Evolutionary conservation across 2,329 filamentous ascomycete species (phyloP).

Genomic region (Fusarium pseudograminearum): DNA sequence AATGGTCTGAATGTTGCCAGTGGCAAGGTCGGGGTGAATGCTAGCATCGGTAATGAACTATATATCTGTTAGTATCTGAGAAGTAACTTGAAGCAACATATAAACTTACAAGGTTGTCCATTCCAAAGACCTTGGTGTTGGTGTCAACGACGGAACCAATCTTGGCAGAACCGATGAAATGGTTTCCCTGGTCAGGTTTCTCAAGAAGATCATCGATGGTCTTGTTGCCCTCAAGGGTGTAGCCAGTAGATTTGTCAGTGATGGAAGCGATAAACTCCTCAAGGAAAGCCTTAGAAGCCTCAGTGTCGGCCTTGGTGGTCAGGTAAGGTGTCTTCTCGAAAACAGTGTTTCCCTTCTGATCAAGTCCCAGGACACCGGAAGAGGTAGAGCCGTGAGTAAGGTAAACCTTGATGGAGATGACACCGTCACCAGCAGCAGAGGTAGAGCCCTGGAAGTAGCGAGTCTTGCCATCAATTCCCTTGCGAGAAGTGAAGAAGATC

Average conservation of each 20-base stretch:
- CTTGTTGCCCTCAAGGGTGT: constrained; percentile 22
- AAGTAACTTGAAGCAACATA: accelerated
- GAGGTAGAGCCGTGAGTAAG: constrained; percentile 73
- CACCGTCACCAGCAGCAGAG: constrained; percentile 69
- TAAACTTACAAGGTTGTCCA: constrained; percentile 65
- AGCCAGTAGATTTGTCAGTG: constrained; percentile 45
- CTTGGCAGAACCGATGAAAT: constrained; percentile 70
- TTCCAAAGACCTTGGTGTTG: constrained; percentile 73
- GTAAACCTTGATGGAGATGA: constrained; percentile 68
- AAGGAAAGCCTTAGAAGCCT: constrained; percentile 73
- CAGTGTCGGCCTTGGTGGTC: constrained; percentile 67
- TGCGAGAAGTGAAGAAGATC: constrained; percentile 66
- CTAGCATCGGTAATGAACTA: constrained; percentile 72
- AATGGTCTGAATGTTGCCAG: constrained; percentile 73
- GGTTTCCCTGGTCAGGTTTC: constrained; percentile 55
- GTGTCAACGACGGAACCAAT: constrained; percentile 73
- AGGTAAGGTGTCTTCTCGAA: constrained; percentile 72
- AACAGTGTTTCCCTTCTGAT: constrained; percentile 65
- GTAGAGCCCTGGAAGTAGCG: constrained; percentile 75
- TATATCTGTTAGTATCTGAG: not conserved
- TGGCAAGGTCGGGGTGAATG: constrained; percentile 75
- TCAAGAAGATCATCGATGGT: constrained; percentile 47
- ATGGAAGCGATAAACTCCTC: constrained; percentile 69
- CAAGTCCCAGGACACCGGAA: constrained; percentile 71
- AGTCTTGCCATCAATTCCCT: constrained; percentile 68